phyloP scores from a whole-genome alignment of 345 rosid species.

The Corchorus olitorius region DNA sequence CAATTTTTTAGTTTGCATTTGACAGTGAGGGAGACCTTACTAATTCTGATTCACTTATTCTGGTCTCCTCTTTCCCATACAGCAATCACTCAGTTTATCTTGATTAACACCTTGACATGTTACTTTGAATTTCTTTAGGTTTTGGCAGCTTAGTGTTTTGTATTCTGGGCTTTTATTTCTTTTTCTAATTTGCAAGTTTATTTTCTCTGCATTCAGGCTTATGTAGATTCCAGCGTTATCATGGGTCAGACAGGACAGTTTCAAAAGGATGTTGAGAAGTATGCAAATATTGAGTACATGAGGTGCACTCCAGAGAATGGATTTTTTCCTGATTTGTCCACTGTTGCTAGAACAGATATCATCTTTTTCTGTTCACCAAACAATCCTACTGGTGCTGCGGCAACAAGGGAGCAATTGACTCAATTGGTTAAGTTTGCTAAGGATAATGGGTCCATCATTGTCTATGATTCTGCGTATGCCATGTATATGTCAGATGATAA shows the following conservation, averaged over 20 bases:
- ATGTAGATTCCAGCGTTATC: constrained; percentile 94
- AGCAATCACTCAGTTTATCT: not conserved
- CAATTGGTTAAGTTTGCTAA: constrained; percentile 79
- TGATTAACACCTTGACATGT: not conserved
- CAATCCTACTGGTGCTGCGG: constrained; percentile 95
- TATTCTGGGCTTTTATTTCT: not conserved
- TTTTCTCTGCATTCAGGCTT: constrained; percentile 58
- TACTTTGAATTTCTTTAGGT: not conserved
- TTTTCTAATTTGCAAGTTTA: not conserved
- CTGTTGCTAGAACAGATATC: constrained; percentile 69
- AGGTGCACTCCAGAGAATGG: constrained; percentile 92
- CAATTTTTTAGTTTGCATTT: not conserved
- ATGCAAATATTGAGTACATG: constrained; percentile 86
- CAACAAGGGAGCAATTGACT: constrained; percentile 82
- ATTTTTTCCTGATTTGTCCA: constrained; percentile 89
- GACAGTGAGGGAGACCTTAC: not conserved
- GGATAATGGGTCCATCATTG: constrained; percentile 87
- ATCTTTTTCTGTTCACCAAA: constrained; percentile 97
- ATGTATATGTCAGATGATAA: constrained; percentile 82
- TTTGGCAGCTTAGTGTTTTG: not conserved
- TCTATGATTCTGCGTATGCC: constrained; percentile 95
- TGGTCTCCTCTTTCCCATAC: not conserved
- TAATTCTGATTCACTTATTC: not conserved
- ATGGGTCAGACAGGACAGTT: constrained; percentile 91
- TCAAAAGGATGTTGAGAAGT: constrained; percentile 65